These are phyloP conservation scores for Pestalotiopsis sp. DNA, from an alignment of 2,329 filamentous ascomycete species.

Conservation along the genomic window DNA sequence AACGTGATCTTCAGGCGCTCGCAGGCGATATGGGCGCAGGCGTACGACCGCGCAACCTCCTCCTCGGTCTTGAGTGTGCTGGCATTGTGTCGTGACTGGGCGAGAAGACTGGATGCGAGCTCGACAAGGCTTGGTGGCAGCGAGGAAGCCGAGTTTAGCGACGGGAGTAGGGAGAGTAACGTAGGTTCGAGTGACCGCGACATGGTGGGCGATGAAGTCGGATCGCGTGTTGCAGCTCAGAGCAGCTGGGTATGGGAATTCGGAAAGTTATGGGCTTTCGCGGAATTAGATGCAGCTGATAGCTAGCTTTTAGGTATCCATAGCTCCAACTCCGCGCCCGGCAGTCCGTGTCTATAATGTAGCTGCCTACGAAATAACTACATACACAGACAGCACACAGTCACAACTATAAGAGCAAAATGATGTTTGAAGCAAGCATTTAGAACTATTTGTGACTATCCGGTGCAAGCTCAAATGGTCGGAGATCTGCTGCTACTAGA, in stretches of 20 bases:
- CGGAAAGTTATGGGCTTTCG: not conserved
- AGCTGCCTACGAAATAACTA: too few species aligned
- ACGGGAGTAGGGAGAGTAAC: slow-evolving; percentile 73
- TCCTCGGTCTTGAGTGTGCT: slow-evolving; percentile 81
- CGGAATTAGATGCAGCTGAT: not conserved
- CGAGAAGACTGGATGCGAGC: slow-evolving; percentile 72
- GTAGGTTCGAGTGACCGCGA: slow-evolving; percentile 74
- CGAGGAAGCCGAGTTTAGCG: slow-evolving; percentile 63
- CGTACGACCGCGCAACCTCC: slow-evolving; percentile 82
- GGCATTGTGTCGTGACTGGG: slow-evolving; percentile 78
- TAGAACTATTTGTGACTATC: too few species aligned
- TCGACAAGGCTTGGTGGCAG: slow-evolving; percentile 72
- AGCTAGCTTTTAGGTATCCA: not conserved
- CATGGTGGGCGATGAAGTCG: slow-evolving; percentile 48
- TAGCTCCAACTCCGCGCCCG: not conserved
- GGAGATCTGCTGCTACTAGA: too few species aligned
- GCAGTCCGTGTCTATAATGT: not conserved
- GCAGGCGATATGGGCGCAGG: slow-evolving; percentile 87
- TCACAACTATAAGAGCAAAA: too few species aligned
- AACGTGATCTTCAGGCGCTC: slow-evolving; percentile 77
- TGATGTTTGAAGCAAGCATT: too few species aligned
- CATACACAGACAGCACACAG: too few species aligned
- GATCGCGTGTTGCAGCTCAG: not conserved
- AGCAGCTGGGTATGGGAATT: not conserved
- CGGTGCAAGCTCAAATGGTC: too few species aligned